These are phyloP conservation scores for Gonium pectorale DNA, from an alignment of 139 green algal species.

Conservation along the genomic window DNA sequence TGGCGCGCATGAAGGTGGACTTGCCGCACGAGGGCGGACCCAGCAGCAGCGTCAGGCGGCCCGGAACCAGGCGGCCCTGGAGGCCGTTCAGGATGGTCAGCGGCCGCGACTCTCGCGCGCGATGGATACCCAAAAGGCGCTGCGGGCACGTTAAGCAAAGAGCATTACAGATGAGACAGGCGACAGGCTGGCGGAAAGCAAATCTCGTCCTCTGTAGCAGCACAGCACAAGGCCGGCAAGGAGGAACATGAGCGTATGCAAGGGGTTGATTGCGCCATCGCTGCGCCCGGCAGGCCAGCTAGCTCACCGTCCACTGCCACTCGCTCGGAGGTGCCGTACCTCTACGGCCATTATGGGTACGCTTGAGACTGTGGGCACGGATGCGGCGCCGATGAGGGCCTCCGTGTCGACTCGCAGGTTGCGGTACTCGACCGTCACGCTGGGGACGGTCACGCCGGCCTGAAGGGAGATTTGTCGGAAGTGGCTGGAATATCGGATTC, in stretches of 20 bases:
- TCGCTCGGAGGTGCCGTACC: no score
- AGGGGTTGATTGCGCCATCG: no score
- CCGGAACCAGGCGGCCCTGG: conserved; percentile 39
- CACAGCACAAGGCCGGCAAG: no score
- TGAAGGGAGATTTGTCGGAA: no score
- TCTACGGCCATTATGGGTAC: conserved; percentile 57
- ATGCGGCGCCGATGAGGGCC: conserved; percentile 71
- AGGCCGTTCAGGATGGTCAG: conserved; percentile 32
- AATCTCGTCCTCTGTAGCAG: no score
- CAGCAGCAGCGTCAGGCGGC: conserved; percentile 77
- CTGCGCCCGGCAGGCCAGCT: no score
- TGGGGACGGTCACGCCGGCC: conserved; percentile 24
- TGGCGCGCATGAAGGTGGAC: conserved; percentile 41
- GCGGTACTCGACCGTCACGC: conserved; percentile 71
- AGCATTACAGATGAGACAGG: no score
- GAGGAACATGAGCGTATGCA: no score
- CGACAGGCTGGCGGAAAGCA: no score
- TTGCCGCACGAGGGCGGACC: conserved; percentile 81
- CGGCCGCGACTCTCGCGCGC: neutral
- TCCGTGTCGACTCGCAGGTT: conserved; percentile 72
- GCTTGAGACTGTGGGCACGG: conserved; percentile 73
- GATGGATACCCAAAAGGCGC: conserved; percentile 14
- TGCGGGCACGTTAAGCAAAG: no score
- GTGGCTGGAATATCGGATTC: no score
- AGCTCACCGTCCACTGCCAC: no score